Evolutionary conservation across 83 land plant genomes (phyloP).

Genomic region (Diphasiastrum complanatum): DNA sequence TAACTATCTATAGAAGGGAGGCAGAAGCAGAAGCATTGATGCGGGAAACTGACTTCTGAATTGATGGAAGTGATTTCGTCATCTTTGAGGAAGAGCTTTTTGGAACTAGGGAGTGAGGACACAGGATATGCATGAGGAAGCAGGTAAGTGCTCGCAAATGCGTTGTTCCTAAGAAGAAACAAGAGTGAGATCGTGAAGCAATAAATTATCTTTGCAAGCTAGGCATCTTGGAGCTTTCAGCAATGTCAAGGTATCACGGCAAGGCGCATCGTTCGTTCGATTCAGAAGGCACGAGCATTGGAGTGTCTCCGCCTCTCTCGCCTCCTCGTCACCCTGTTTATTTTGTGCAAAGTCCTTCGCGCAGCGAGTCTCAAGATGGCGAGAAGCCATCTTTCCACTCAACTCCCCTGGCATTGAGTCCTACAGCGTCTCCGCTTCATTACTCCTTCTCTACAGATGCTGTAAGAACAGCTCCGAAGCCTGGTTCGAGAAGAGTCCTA

Average conservation of each 20-base stretch:
- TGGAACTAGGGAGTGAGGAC: too few species aligned
- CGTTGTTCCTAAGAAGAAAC: too few species aligned
- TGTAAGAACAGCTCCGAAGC: slow-evolving; percentile 31
- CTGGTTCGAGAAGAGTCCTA: slow-evolving; percentile 26
- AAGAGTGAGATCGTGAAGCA: too few species aligned
- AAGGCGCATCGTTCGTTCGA: slow-evolving; percentile 30
- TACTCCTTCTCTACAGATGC: neutral
- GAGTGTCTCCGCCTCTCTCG: slow-evolving; percentile 23
- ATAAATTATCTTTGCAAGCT: too few species aligned
- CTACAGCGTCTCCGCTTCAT: slow-evolving; percentile 7
- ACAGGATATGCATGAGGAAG: too few species aligned
- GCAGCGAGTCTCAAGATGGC: slow-evolving; percentile 19
- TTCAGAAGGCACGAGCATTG: slow-evolving; percentile 24
- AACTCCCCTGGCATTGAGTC: slow-evolving; percentile 8
- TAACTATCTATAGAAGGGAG: too few species aligned
- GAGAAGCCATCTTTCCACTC: slow-evolving; percentile 24
- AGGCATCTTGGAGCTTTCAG: too few species aligned
- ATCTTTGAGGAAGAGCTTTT: too few species aligned
- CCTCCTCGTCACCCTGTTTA: slow-evolving; percentile 27
- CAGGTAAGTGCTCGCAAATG: too few species aligned
- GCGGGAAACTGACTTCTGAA: too few species aligned
- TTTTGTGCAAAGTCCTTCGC: slow-evolving; percentile 28
- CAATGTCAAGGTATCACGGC: slow-evolving; percentile 29
- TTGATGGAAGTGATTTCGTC: too few species aligned
- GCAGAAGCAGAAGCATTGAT: too few species aligned